A percentile compares a stretch with the other conserved stretches of the same genome.
Conservation (phyloP, 2,329 filamentous ascomycete genomes). For the Calonectria hongkongensis region DNA sequence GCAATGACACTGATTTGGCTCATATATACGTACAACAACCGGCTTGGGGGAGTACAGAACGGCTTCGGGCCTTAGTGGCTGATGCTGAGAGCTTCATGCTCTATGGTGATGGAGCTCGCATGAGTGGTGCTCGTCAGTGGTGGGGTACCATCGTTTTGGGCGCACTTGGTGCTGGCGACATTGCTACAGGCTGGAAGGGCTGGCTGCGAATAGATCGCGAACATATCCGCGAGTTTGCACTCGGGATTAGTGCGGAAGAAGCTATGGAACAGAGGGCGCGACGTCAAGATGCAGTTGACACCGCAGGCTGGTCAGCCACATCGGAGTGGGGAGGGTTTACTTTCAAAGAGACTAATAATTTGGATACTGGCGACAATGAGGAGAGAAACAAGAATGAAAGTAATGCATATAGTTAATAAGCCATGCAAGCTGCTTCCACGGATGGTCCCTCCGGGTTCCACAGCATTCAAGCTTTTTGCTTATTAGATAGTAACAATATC, state of each 20-base stretch:
- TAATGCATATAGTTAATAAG: not conserved
- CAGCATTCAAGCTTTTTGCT: not conserved
- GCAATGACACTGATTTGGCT: constrained; percentile 61
- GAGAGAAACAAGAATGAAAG: constrained; percentile 19
- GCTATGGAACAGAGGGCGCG: constrained; percentile 64
- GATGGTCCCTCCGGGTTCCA: not conserved
- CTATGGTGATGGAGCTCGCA: constrained; percentile 64
- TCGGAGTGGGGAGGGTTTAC: constrained; percentile 71
- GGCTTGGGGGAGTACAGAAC: constrained; percentile 53
- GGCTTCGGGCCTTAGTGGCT: constrained; percentile 61
- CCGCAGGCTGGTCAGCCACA: constrained; percentile 66
- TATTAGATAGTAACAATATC: no score
- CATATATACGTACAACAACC: constrained; percentile 72
- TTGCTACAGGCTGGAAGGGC: constrained; percentile 64
- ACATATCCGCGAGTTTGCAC: constrained; percentile 62
- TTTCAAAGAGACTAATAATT: constrained; percentile 57
- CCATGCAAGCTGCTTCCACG: not conserved
- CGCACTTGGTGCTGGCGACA: constrained; percentile 59
- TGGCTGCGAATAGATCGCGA: constrained; percentile 72
- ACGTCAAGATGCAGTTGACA: constrained; percentile 64
- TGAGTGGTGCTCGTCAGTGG: constrained; percentile 69
- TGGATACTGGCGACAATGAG: constrained; percentile 10
- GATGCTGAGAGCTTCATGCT: constrained; percentile 69
- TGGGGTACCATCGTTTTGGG: constrained; percentile 76
- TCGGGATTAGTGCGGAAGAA: constrained; percentile 65